Percentiles rank a stretch among this genome's conserved stretches.
These are phyloP conservation scores for Nannochloris sp. DNA, from an alignment of 139 green algal species.

Conservation along the genomic window DNA sequence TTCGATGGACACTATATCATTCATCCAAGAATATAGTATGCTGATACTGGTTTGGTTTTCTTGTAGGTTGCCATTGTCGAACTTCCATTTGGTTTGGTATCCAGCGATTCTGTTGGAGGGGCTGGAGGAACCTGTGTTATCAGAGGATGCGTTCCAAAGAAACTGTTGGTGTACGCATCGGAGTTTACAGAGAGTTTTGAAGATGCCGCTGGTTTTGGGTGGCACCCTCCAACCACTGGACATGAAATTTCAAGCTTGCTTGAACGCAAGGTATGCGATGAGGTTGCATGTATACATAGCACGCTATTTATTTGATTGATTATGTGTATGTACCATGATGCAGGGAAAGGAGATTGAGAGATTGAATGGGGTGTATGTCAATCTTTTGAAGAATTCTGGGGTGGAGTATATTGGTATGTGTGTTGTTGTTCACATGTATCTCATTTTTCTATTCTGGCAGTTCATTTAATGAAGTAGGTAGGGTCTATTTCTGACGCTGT, in stretches of 20 bases:
- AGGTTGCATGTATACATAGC: not conserved
- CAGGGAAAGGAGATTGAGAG: constrained; percentile 86
- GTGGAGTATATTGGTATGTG: constrained; percentile 18
- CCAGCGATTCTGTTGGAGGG: constrained; percentile 56
- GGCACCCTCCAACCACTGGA: constrained; percentile 22
- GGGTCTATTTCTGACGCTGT: not conserved
- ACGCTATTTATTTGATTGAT: too few species aligned
- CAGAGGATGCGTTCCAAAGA: constrained; percentile 70
- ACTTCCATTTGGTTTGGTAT: constrained; percentile 79
- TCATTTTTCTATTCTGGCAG: not conserved
- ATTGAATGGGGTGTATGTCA: constrained; percentile 85
- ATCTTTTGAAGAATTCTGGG: constrained; percentile 64
- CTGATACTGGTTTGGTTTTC: not conserved
- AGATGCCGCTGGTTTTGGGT: constrained; percentile 70
- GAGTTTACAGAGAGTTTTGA: constrained; percentile 52
- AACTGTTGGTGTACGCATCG: constrained; percentile 46
- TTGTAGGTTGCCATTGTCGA: constrained; percentile 83
- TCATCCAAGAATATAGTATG: not conserved
- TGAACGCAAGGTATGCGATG: constrained; percentile 29
- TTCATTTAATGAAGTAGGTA: not conserved
- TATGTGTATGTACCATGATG: not conserved
- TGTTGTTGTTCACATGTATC: not conserved
- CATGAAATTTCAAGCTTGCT: constrained; percentile 22
- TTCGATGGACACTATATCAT: too few species aligned
- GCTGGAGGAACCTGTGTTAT: constrained; percentile 77